Conservation (phyloP, 1,284 basidiomycete genomes). For the Exsudoporus floridanus region DNA sequence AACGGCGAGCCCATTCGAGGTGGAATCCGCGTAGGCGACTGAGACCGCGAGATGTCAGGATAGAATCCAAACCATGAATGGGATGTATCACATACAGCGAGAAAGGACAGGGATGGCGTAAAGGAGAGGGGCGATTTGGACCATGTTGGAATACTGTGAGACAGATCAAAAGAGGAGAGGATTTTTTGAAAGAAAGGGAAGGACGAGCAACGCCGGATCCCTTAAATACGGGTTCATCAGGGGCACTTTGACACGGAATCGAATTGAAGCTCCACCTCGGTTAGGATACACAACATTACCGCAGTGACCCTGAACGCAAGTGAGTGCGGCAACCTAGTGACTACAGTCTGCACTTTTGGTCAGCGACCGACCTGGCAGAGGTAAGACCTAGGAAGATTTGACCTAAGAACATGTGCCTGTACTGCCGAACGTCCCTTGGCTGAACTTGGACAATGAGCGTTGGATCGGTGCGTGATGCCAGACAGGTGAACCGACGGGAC, state of each 20-base stretch:
- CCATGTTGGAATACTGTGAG: constrained; percentile 14
- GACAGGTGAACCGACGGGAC: background rate
- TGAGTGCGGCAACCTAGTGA: background rate
- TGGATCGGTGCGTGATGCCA: too few relatives aligned
- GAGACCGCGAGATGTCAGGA: background rate
- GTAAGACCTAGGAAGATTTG: background rate
- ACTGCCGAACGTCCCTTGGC: background rate
- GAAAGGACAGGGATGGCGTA: constrained; percentile 10
- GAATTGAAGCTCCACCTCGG: too few relatives aligned
- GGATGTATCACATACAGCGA: constrained; percentile 11
- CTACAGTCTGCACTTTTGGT: background rate
- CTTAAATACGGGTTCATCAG: background rate
- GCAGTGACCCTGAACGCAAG: background rate
- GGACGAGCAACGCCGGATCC: background rate
- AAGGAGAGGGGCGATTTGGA: constrained; percentile 23
- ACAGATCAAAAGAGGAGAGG: background rate
- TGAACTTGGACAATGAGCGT: background rate
- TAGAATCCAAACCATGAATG: background rate
- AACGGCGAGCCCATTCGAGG: constrained; percentile 13
- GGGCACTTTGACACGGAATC: background rate
- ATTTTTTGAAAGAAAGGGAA: background rate
- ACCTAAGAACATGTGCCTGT: too few relatives aligned
- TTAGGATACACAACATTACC: background rate
- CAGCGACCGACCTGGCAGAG: too few relatives aligned
- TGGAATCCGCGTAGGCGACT: background rate